Percentiles rank a stretch among this genome's conserved stretches.
Evolutionary conservation across 306 rosid species (phyloP).

Genomic region (Lablab purpureus): DNA sequence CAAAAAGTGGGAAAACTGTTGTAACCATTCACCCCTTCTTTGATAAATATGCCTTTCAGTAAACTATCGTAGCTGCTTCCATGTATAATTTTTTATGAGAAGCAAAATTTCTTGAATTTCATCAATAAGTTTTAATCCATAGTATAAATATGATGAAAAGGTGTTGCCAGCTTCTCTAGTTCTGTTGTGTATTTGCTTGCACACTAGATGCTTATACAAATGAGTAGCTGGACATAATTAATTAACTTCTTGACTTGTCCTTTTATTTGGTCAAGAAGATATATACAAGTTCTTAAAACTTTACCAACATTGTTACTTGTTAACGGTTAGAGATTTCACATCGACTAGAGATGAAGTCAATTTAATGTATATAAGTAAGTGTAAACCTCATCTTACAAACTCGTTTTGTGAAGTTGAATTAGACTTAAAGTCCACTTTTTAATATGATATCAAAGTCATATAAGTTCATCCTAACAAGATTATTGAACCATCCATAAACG

Average conservation of each 20-base stretch:
- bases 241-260: constrained; percentile 20
- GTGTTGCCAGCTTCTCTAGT: background rate
- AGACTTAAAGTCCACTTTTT: too few relatives aligned
- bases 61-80: background rate
- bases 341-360: too few relatives aligned
- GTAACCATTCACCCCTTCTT: background rate
- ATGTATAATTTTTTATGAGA: background rate
- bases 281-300: constrained; percentile 5
- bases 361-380: too few relatives aligned
- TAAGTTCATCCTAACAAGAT: too few relatives aligned
- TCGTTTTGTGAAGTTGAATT: too few relatives aligned
- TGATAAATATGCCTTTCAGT: background rate
- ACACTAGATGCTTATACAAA: constrained; percentile 25
- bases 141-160: background rate
- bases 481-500: too few relatives aligned
- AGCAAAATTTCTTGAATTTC: too few relatives aligned
- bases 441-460: too few relatives aligned
- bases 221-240: constrained; percentile 22
- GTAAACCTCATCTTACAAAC: too few relatives aligned
- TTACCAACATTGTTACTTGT: constrained; percentile 3
- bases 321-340: too few relatives aligned
- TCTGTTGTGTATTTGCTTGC: background rate
- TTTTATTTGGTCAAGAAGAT: constrained; percentile 28
- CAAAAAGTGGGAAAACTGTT: background rate
- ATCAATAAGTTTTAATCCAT: background rate